These are phyloP conservation scores for Metschnikowia continentalis DNA, from an alignment of 805 yeast genomes.

Conservation along the genomic window DNA sequence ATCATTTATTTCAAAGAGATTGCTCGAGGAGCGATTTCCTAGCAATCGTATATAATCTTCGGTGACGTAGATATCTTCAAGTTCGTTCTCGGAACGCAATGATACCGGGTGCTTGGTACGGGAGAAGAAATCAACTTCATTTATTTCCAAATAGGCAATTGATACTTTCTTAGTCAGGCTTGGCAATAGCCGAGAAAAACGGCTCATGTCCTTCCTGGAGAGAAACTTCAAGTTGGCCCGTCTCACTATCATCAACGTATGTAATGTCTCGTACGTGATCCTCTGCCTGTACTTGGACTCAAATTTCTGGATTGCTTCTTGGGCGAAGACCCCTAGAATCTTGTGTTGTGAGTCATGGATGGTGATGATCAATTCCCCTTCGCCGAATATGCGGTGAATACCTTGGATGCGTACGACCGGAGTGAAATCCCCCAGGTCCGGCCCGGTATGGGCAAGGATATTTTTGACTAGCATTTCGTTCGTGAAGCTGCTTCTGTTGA, in stretches of 20 bases:
- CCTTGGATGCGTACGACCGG: slow-evolving; percentile 28
- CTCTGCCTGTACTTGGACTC: slow-evolving; percentile 31
- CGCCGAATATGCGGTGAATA: slow-evolving; percentile 21
- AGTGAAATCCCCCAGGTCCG: slow-evolving; percentile 10
- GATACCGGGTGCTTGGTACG: slow-evolving; percentile 27
- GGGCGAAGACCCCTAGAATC: slow-evolving; percentile 28
- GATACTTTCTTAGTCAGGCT: slow-evolving; percentile 7
- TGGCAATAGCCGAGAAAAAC: slow-evolving; percentile 1
- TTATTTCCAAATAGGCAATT: slow-evolving; percentile 26
- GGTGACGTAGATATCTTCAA: slow-evolving; percentile 22
- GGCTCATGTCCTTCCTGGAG: neutral
- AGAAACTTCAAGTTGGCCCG: slow-evolving; percentile 27
- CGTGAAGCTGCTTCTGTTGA: neutral
- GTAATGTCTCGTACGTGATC: slow-evolving; percentile 29
- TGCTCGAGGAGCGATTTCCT: neutral
- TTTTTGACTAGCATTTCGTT: slow-evolving; percentile 13
- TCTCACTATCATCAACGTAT: slow-evolving; percentile 25
- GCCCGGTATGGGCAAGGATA: slow-evolving; percentile 12
- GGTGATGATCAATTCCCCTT: slow-evolving; percentile 26
- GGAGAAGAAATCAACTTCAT: slow-evolving; percentile 28
- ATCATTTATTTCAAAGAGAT: neutral
- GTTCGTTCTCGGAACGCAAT: slow-evolving; percentile 16
- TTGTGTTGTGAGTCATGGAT: slow-evolving; percentile 31
- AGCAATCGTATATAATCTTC: neutral
- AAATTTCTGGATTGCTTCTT: slow-evolving; percentile 23